These are phyloP conservation scores for Lentinula sp. DNA, from an alignment of 768 basidiomycete species.

Conservation along the genomic window DNA sequence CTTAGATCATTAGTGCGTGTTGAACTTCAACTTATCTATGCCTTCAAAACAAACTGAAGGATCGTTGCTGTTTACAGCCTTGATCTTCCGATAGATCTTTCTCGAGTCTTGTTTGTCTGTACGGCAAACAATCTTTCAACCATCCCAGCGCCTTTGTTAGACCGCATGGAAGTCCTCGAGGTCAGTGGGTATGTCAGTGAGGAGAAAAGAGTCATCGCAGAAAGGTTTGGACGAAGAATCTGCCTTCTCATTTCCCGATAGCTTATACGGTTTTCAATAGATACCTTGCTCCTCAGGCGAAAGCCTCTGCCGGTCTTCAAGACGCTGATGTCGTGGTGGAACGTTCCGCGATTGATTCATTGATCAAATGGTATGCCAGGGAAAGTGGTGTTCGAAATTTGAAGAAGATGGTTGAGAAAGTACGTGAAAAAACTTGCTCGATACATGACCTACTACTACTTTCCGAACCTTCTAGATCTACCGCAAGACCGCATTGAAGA, in stretches of 20 bases:
- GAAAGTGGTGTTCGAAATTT: slow-evolving; percentile 95
- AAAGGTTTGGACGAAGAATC: slow-evolving; percentile 25
- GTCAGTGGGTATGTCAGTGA: slow-evolving; percentile 93
- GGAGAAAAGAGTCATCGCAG: slow-evolving; percentile 86
- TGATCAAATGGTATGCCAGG: slow-evolving; percentile 96
- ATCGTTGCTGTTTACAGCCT: slow-evolving; percentile 47
- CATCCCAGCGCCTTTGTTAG: slow-evolving; percentile 88
- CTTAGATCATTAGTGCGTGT: slow-evolving; percentile 86
- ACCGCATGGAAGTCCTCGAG: slow-evolving; percentile 96
- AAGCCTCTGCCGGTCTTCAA: slow-evolving; percentile 82
- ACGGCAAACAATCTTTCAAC: slow-evolving; percentile 93
- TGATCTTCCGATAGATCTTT: slow-evolving; percentile 95
- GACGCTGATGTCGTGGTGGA: slow-evolving; percentile 79
- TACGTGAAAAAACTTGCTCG: slow-evolving; percentile 20
- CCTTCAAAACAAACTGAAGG: not conserved
- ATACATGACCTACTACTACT: not conserved
- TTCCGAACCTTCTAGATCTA: slow-evolving; percentile 60
- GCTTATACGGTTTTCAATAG: not conserved
- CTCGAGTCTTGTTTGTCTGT: slow-evolving; percentile 95
- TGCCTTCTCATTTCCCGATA: not conserved
- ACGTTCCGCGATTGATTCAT: slow-evolving; percentile 67
- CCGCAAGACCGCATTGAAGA: slow-evolving; percentile 89
- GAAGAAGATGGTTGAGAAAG: slow-evolving; percentile 99
- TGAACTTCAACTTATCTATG: not conserved
- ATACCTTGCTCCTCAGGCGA: slow-evolving; percentile 91